Base-by-base conservation (phyloP, 192 early-diverging fungal genomes). In the Rhizoclosmatium globosum region DNA sequence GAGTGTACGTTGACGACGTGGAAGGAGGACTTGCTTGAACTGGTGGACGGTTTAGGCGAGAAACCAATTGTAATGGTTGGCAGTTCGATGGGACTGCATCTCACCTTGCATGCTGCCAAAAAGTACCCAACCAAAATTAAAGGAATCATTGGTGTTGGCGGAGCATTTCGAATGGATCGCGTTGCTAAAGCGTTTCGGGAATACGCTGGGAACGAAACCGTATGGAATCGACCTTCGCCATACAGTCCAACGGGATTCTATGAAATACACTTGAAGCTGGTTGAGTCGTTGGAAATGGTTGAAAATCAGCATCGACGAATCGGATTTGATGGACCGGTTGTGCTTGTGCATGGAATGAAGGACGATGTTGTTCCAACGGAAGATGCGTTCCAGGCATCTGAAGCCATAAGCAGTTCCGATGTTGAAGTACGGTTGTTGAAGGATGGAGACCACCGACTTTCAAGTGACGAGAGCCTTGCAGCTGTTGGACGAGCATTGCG, bases 1-100 rank as follows among this genome's bases (percentile, higher is more conserved):
- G 70, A 71, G 21, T 71, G 70, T 19, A 71, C 70, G 6, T 7
- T 57, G n/a, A 50, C 70, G 7, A 50, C 47, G 70, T 71, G 70
- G 70, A 50, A 57, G 15, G 31, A 71, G 7, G 70, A 71, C 41
- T n/a, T 71, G 38, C 15, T 7, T 38, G 70, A n/a, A 3, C 38
- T 71, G 19, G 2, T 71, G 2, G 56, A 50, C 50, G 50, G 19
- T 6, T n/a, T 17, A 2, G 45, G 2, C 4, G 15, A 69, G 21
- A 69, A 47, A 43, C 47, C 11, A 2, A 21, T 57, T 23, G 42
- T 69, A 17, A 21, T 71, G 7, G 70, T 71, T 15, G 46, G 50
- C 13, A 15, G n/a, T 2, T 71, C 70, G 3, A 71, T 71, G 70
- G 70, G 70, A 2, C 56, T 71, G 0, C 50, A 57, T 39, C 42